Percentiles rank a stretch among this genome's conserved stretches.
These are phyloP conservation scores for Rubroshorea leprosula DNA, from an alignment of 345 rosid species.

Conservation along the genomic window DNA sequence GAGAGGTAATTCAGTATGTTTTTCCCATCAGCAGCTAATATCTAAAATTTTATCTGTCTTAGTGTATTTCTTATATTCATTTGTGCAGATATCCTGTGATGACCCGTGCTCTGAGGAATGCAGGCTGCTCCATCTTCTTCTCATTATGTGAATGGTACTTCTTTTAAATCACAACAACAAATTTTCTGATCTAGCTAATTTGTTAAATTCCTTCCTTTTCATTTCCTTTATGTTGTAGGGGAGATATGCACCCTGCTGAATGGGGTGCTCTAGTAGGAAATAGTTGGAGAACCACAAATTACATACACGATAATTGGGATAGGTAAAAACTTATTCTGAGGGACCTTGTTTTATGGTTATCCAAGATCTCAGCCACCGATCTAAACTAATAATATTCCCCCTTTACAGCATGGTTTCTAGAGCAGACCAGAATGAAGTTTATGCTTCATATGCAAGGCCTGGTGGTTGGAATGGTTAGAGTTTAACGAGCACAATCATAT, in stretches of 20 bases:
- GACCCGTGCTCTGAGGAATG: slow-evolving; percentile 73
- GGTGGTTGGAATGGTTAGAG: slow-evolving; percentile 88
- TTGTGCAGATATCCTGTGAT: slow-evolving; percentile 68
- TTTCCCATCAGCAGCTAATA: not conserved
- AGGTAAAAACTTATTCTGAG: slow-evolving; percentile 33
- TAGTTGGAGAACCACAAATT: slow-evolving; percentile 93
- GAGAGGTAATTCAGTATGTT: slow-evolving; percentile 37
- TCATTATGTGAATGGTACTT: slow-evolving; percentile 86
- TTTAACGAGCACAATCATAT: too few relatives aligned
- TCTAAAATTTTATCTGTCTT: not conserved
- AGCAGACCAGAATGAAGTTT: slow-evolving; percentile 71
- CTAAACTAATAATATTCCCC: not conserved
- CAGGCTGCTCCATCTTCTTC: slow-evolving; percentile 70
- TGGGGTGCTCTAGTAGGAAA: slow-evolving; percentile 81
- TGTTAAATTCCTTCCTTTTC: not conserved
- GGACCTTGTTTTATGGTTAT: not conserved
- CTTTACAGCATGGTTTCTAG: slow-evolving; percentile 59
- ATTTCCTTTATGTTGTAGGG: slow-evolving; percentile 34
- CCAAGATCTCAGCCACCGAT: not conserved
- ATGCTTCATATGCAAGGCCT: slow-evolving; percentile 82
- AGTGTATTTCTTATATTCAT: not conserved
- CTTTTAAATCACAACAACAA: not conserved
- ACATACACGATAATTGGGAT: slow-evolving; percentile 66
- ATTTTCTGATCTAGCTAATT: too few relatives aligned
- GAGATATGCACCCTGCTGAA: slow-evolving; percentile 84